Percentiles rank a stretch among this genome's conserved stretches.
phyloP scores from a whole-genome alignment of 768 basidiomycete genomes.

The Mycena chlorophos region DNA sequence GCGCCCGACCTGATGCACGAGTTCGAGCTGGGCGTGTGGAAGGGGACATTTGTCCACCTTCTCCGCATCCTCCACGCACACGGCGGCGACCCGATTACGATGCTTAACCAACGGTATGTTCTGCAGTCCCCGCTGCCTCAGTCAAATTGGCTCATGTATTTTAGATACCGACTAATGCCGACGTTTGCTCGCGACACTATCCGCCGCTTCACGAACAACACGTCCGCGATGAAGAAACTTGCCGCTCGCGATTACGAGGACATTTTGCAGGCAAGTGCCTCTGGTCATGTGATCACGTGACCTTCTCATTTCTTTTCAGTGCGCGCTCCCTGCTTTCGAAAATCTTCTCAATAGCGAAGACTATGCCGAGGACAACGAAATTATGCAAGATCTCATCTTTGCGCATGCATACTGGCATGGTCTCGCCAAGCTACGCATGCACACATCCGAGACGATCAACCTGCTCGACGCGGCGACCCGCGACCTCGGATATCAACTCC shows the following conservation, averaged over 20 bases:
- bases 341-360: conserved; percentile 30
- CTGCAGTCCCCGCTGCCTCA: background rate
- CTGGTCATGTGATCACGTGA: background rate
- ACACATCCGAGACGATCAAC: conserved; percentile 25
- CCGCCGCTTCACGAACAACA: too few species aligned
- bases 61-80: conserved; percentile 22
- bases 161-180: conserved; percentile 23
- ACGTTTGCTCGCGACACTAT: conserved; percentile 26
- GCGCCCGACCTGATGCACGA: conserved; percentile 30
- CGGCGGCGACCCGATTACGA: conserved; percentile 7
- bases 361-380: conserved; percentile 10
- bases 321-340: conserved; percentile 39
- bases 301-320: conserved; percentile 21
- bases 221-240: background rate
- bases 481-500: conserved; percentile 26
- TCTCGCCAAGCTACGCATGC: conserved; percentile 34
- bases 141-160: background rate
- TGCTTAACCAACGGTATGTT: conserved; percentile 20
- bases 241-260: conserved; percentile 27
- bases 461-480: conserved; percentile 21
- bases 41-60: conserved; percentile 26
- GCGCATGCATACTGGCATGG: conserved; percentile 35
- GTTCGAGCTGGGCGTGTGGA: conserved; percentile 31
- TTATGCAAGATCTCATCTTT: conserved; percentile 29
- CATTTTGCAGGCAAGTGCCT: conserved; percentile 32